Base-by-base conservation (phyloP, 2,329 filamentous ascomycete species). In the Pleurostoma richardsiae region DNA sequence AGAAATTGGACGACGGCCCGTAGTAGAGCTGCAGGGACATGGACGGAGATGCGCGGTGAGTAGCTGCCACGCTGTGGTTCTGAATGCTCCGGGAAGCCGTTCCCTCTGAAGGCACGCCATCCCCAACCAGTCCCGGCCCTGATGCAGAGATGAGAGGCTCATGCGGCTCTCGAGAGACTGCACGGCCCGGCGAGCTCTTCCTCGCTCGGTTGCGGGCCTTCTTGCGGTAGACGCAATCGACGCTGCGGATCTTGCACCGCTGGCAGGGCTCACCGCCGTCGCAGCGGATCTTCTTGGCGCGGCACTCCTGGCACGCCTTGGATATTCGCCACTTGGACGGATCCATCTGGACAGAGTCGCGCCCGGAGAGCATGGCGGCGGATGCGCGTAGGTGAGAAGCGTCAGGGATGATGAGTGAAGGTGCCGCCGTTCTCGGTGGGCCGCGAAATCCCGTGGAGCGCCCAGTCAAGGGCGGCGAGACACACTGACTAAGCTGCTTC, bases 11-110 rank as follows among this genome's bases (percentile, higher is more conserved):
- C 0, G 71, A 71, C 1, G 71, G 67, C 0, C 70, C 70, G 56
- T 73, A 73, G 52, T 73, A 73, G 0, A 73, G 58, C 49, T 73
- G 69, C 11, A 72, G 61, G 33, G 64, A 57, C 47, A 68, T 70
- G 26, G 68, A 72, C 1, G 70, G 65, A 2, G 69, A 71, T 29
- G 69, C 62, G 54, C 67, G 65, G 51, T 73, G 70, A 6, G 68
- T 72, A 26, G 71, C 70, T 3, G 70, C 68, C n/a, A 73, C 70
- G 47, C 70, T 73, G 44, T 56, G 57, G 48, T 63, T 67, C 44
- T 68, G 66, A 47, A 61, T 56, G 52, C 33, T n/a, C 33, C n/a
- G 8, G 8, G 33, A 8, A 8, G 33, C 33, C 8, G 8, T 36
- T 19, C 19, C 19, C 55, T 59, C 33, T 36, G 33, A 36, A 8